Conservation (phyloP, 768 basidiomycete genomes). For the Agrocybe praecox region DNA sequence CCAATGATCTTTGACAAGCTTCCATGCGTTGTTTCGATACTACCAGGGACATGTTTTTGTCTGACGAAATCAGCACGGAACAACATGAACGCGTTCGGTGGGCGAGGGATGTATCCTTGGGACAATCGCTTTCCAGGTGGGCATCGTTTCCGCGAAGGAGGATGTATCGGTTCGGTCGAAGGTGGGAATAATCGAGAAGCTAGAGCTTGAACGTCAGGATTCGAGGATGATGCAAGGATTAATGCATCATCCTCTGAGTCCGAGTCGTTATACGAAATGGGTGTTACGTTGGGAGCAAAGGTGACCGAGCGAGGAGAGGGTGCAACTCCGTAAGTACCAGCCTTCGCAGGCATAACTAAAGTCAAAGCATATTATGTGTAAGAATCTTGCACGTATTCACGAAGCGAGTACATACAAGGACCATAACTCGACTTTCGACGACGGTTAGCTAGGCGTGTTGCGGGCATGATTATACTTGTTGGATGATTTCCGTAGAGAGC, state of each 20-base stretch:
- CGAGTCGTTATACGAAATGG: conserved; percentile 21
- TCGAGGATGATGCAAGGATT: not conserved
- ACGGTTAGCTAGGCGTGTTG: conserved; percentile 5
- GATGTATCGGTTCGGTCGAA: conserved; percentile 9
- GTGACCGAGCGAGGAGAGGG: conserved; percentile 21
- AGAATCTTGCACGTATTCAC: too few species aligned
- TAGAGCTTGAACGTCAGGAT: not conserved
- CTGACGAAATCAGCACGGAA: conserved; percentile 83
- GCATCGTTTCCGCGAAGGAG: conserved; percentile 22
- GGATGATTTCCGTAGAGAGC: too few species aligned
- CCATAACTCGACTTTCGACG: conserved; percentile 13
- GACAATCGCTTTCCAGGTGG: conserved; percentile 20
- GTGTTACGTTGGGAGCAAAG: conserved; percentile 33
- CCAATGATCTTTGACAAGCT: conserved; percentile 75
- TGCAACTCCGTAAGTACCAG: conserved; percentile 25
- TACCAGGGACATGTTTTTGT: conserved; percentile 76
- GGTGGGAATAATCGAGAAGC: conserved; percentile 23
- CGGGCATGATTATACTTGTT: conserved; percentile 2
- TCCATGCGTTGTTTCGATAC: conserved; percentile 74
- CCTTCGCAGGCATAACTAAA: conserved; percentile 26
- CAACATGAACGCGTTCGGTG: conserved; percentile 85
- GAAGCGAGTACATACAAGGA: conserved; percentile 5
- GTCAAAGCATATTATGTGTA: too few species aligned
- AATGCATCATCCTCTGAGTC: conserved; percentile 14
- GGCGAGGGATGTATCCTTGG: conserved; percentile 73